phyloP scores from a whole-genome alignment of 2,329 filamentous ascomycete genomes.

The Elsinoe perseae region DNA sequence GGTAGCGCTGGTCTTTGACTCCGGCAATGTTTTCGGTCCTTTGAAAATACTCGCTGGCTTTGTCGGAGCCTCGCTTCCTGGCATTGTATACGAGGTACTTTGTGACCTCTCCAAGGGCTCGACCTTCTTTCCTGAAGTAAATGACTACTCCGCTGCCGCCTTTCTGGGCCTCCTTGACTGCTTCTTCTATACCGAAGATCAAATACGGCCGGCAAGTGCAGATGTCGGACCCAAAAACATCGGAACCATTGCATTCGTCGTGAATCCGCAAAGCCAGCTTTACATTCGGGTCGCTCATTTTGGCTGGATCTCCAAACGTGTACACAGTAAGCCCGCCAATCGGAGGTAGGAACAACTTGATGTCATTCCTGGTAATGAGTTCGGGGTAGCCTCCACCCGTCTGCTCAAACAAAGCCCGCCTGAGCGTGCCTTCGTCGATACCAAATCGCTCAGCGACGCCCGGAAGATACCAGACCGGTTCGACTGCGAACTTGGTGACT shows the following conservation, averaged over 20 bases:
- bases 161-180: constrained; percentile 91
- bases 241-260: constrained; percentile 87
- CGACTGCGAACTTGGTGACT: constrained; percentile 94
- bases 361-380: constrained; percentile 86
- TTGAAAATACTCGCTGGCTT: constrained; percentile 87
- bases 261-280: constrained; percentile 78
- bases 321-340: constrained; percentile 96
- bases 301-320: constrained; percentile 89
- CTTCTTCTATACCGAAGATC: constrained; percentile 94
- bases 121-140: constrained; percentile 96
- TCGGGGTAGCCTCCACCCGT: constrained; percentile 95
- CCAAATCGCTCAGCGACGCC: constrained; percentile 81
- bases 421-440: constrained; percentile 83
- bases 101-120: constrained; percentile 89
- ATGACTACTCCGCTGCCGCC: constrained; percentile 93
- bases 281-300: constrained; percentile 80
- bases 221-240: constrained; percentile 96
- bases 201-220: constrained; percentile 94
- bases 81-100: constrained; percentile 81
- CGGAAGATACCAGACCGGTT: constrained; percentile 62
- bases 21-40: constrained; percentile 97
- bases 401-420: constrained; percentile 84
- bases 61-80: constrained; percentile 68
- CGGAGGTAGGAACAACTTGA: constrained; percentile 91
- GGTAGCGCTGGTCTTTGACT: constrained; percentile 94